Percentiles rank a stretch among this genome's conserved stretches.
phyloP scores from a whole-genome alignment of 306 rosid genomes.

The Prinsepia uniflora region DNA sequence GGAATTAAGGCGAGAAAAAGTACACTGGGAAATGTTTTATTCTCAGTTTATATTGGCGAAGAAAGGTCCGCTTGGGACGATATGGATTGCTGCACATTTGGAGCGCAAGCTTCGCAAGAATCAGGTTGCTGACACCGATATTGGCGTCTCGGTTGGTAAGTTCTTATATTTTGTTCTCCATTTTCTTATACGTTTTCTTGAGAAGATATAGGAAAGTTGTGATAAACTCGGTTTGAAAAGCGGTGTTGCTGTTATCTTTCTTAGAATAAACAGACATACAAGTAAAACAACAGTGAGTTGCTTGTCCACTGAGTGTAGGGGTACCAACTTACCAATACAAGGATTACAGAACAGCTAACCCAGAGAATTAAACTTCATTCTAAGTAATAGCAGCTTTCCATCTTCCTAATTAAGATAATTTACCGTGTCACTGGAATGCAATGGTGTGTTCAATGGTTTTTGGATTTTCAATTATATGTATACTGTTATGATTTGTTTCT shows the following conservation, averaged over 20 bases:
- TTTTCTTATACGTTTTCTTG: neutral
- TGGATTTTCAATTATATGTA: too few species aligned
- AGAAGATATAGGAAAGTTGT: neutral
- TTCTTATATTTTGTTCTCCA: conserved; percentile 7
- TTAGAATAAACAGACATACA: neutral
- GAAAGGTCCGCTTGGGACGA: conserved; percentile 98
- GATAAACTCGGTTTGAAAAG: neutral
- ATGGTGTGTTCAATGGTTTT: too few species aligned
- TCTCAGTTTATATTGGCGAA: conserved; percentile 99
- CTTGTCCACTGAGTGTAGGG: neutral
- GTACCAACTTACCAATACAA: neutral
- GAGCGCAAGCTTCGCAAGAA: conserved; percentile 98
- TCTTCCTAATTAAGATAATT: neutral
- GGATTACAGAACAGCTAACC: neutral
- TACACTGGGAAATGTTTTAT: conserved; percentile 64
- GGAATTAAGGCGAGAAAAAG: conserved; percentile 23
- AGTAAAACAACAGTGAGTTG: neutral
- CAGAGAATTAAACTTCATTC: neutral
- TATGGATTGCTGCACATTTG: conserved; percentile 99
- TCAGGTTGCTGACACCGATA: conserved; percentile 98
- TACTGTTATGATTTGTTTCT: too few species aligned
- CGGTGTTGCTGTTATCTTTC: neutral
- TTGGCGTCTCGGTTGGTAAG: conserved; percentile 97
- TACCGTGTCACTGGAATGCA: neutral
- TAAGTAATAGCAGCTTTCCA: neutral